These are phyloP conservation scores for Fraxinus sp. DNA, from an alignment of 305 asterid species.

Conservation along the genomic window DNA sequence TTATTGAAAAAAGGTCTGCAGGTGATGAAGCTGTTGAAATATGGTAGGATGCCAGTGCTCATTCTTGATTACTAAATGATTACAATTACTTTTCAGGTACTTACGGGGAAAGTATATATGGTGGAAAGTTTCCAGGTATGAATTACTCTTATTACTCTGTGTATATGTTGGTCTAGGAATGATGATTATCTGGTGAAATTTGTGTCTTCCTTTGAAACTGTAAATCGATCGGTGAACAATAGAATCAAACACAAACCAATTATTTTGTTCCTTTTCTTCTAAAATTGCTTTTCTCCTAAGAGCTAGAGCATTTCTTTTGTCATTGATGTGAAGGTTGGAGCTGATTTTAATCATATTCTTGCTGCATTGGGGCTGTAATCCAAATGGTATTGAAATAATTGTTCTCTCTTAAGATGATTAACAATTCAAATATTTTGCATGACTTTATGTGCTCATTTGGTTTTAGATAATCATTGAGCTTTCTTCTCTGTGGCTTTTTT, in stretches of 20 bases:
- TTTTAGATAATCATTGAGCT: conserved; percentile 26
- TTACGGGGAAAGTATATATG: conserved; percentile 80
- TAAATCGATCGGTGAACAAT: conserved; percentile 12
- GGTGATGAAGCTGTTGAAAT: background rate
- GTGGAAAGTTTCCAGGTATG: conserved; percentile 62
- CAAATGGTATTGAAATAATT: conserved; percentile 72
- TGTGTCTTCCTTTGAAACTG: conserved; percentile 21
- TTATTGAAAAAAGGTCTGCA: background rate
- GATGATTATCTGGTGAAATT: conserved; percentile 12
- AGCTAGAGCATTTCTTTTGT: conserved; percentile 83
- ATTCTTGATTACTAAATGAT: background rate
- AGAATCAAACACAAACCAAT: conserved; percentile 22
- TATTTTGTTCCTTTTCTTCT: conserved; percentile 38
- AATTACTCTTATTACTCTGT: conserved; percentile 11
- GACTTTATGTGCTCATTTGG: conserved; percentile 28
- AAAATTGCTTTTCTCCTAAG: conserved; percentile 53
- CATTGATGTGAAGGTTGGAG: conserved; percentile 95
- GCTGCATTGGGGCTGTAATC: conserved; percentile 88
- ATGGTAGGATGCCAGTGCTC: background rate
- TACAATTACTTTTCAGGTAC: conserved; percentile 47
- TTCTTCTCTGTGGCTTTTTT: conserved; percentile 10
- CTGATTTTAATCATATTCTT: conserved; percentile 77
- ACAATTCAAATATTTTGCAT: conserved; percentile 48
- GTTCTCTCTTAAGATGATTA: conserved; percentile 75
- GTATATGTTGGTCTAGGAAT: conserved; percentile 19